Evolutionary conservation across 2,329 filamentous ascomycete genomes (phyloP), one percentile per base, ranked within the genome.

Genomic region (Ceratocystiopsis sp.): DNA sequence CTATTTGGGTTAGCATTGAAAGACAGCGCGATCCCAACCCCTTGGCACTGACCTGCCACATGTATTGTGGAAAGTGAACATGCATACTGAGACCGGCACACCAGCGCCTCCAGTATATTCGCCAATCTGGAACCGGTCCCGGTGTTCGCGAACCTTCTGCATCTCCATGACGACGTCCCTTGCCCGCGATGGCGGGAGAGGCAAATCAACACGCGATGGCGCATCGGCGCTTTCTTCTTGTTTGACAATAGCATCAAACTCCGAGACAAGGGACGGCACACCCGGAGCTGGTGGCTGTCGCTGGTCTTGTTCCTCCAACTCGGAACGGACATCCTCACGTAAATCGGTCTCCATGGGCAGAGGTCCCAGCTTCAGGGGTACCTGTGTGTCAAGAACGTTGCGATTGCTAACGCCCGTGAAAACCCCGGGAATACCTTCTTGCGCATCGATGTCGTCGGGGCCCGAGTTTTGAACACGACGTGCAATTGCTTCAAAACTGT

Each of bases 61-160:
- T 0, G 84, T 93, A 60, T 98, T 98, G 66, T 98, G 91, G 56
- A 96, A 94, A 1, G 91, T 98, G 58, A 93, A 95, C 83, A 96
- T 96, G 66, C 84, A 91, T 19, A 93, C 80, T 54, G 86, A 93
- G 46, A 95, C 70, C 21, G 79, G 78, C 43, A 85, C 76, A 14
- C 87, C 85, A 41, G 87, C 73, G 10, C 87, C 89, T 15, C 85
- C 84, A 13, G 83, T 89, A 33, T 82, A 75, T 17, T 79, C 76
- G 46, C 93, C 84, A 45, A 96, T 89, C 56, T 77, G 81, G 59
- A 95, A 93, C 16, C 89, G 75, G 54, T 96, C 89, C 18, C 91
- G 78, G 54, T 93, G 84, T 59, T 98, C 91, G 50, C 85, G 84
- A 11, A 96, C 77, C 57, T 89, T 91, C 55, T 91, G 84, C 53